Percentiles rank a stretch among this genome's conserved stretches.
These are phyloP conservation scores for Eimeria zaria DNA, from an alignment of 169 alveolate species.

Conservation along the genomic window DNA sequence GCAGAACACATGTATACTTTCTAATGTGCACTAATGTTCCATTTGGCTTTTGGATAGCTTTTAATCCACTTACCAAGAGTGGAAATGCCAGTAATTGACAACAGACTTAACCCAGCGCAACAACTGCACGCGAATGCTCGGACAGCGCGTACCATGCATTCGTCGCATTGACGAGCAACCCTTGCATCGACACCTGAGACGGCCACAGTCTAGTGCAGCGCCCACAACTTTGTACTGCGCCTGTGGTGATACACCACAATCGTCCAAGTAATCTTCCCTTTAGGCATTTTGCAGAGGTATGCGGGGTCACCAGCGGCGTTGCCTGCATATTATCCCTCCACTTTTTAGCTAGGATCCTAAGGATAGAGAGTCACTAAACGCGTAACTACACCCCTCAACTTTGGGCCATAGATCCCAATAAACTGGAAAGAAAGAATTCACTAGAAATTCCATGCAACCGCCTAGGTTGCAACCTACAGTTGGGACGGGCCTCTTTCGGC, in stretches of 20 bases:
- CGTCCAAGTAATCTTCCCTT: neutral
- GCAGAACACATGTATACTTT: too few species aligned
- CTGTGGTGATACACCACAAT: neutral
- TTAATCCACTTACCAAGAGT: neutral
- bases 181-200: neutral
- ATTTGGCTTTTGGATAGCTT: neutral
- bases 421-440: neutral
- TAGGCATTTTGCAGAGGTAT: neutral
- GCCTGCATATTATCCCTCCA: neutral
- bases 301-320: neutral
- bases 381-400: neutral
- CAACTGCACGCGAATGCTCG: neutral
- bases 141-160: neutral
- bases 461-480: slow-evolving; percentile 5
- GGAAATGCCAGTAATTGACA: neutral
- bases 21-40: neutral
- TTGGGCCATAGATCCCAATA: neutral
- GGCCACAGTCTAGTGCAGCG: neutral
- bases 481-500: neutral
- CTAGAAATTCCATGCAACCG: neutral
- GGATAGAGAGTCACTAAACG: neutral
- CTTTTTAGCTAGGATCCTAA: neutral
- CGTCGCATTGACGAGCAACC: neutral
- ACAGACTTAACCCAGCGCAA: neutral
- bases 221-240: neutral